Evolutionary conservation across 116 monocot species (phyloP).

Genomic region (Dioscorea cayenensis): DNA sequence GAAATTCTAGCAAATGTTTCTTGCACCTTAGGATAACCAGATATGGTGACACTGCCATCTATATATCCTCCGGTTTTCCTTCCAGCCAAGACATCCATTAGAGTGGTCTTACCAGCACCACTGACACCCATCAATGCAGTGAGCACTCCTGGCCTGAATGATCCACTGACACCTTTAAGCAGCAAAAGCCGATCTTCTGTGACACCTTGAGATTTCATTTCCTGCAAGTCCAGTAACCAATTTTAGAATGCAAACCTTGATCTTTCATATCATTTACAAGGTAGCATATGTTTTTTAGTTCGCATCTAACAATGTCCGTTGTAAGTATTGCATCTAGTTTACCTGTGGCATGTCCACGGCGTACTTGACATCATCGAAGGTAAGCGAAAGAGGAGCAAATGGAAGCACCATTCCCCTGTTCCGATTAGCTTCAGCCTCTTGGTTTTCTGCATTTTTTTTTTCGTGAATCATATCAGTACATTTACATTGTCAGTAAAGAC

Average conservation of each 20-base stretch:
- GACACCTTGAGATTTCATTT: conserved; percentile 41
- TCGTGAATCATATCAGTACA: too few species aligned
- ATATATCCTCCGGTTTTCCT: conserved; percentile 52
- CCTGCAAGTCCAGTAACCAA: conserved; percentile 12
- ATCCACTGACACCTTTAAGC: conserved; percentile 38
- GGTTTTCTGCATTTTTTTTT: too few species aligned
- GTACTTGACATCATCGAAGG: conserved; percentile 61
- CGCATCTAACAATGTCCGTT: too few species aligned
- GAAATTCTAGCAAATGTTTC: conserved; percentile 56
- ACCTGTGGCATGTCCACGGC: conserved; percentile 79
- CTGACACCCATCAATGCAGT: conserved; percentile 60
- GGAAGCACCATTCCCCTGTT: conserved; percentile 69
- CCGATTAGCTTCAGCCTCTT: not conserved
- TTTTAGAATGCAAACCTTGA: too few species aligned
- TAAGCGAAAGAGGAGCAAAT: conserved; percentile 57
- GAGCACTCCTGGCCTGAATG: conserved; percentile 57
- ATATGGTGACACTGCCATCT: conserved; percentile 32
- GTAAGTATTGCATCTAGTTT: not conserved
- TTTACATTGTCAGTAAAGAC: too few species aligned
- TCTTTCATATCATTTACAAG: too few species aligned
- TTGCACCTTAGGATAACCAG: conserved; percentile 54
- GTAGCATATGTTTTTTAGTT: too few species aligned
- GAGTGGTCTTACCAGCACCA: conserved; percentile 53
- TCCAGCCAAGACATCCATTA: conserved; percentile 59
- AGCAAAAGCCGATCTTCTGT: conserved; percentile 25